These are phyloP conservation scores for Rhodotorula sp. DNA, from an alignment of 1,284 basidiomycete genomes.

Conservation along the genomic window DNA sequence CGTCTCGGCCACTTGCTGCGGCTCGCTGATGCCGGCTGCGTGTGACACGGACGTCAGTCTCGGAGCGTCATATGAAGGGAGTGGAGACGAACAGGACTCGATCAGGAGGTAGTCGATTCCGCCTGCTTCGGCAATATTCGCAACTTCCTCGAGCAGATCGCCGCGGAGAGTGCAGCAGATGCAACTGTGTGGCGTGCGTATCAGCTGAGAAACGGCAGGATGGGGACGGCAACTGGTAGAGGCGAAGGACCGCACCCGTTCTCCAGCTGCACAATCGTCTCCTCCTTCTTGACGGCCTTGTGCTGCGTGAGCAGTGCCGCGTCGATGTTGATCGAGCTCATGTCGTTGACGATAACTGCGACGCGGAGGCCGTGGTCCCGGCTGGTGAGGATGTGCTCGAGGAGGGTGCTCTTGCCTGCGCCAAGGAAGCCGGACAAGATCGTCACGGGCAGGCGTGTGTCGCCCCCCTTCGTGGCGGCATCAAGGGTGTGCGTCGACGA, in stretches of 20 bases:
- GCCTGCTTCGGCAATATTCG: constrained; percentile 51
- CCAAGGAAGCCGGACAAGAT: constrained; percentile 56
- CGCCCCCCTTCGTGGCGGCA: neutral
- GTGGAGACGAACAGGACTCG: constrained; percentile 47
- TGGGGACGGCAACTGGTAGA: neutral
- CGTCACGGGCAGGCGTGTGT: constrained; percentile 53
- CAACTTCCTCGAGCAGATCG: constrained; percentile 57
- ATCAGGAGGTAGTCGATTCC: constrained; percentile 56
- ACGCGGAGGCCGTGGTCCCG: constrained; percentile 54
- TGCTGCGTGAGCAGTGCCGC: constrained; percentile 53
- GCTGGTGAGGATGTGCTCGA: constrained; percentile 54
- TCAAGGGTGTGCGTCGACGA: neutral
- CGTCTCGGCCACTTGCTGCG: constrained; percentile 50
- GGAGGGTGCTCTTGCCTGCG: constrained; percentile 53
- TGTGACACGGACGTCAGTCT: too few species aligned
- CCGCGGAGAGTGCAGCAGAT: constrained; percentile 58
- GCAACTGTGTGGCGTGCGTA: constrained; percentile 46
- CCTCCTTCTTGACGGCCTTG: constrained; percentile 53
- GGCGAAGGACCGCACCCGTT: constrained; percentile 47
- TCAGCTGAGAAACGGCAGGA: neutral
- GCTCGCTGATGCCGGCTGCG: constrained; percentile 54
- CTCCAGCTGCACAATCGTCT: constrained; percentile 56
- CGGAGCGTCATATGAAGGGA: accelerated
- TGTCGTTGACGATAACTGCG: constrained; percentile 57
- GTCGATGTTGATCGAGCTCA: constrained; percentile 55